These are phyloP conservation scores for Fonsecaea monophora DNA, from an alignment of 2,329 filamentous ascomycete species.

Conservation along the genomic window DNA sequence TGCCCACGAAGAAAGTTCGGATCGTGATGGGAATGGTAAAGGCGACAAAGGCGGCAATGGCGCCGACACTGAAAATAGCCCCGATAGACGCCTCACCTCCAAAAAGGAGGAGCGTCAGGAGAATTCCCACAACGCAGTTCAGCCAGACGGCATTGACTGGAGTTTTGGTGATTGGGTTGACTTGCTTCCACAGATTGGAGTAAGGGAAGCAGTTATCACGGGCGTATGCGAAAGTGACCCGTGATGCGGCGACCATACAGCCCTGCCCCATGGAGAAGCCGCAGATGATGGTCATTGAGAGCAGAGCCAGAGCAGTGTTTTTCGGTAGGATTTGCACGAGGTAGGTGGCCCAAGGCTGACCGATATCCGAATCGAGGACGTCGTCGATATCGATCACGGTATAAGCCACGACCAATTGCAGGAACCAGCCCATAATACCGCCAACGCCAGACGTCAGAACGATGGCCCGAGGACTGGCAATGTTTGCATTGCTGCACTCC, in stretches of 20 bases:
- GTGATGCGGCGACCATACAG: constrained; percentile 70
- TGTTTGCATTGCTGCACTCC: constrained; percentile 74
- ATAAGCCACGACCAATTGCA: constrained; percentile 77
- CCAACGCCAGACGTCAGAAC: constrained; percentile 72
- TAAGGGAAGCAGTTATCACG: constrained; percentile 73
- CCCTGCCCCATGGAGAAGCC: constrained; percentile 76
- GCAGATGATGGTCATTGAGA: constrained; percentile 71
- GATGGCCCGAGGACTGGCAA: constrained; percentile 74
- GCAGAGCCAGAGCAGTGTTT: constrained; percentile 66
- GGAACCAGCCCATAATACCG: constrained; percentile 72
- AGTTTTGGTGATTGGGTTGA: constrained; percentile 67
- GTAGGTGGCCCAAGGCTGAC: constrained; percentile 74
- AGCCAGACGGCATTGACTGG: constrained; percentile 75
- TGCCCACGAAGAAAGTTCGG: constrained; percentile 60
- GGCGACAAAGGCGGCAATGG: constrained; percentile 69
- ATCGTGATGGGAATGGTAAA: constrained; percentile 54
- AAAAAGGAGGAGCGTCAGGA: constrained; percentile 70
- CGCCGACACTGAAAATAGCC: constrained; percentile 73
- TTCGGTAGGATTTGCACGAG: constrained; percentile 69
- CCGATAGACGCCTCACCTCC: constrained; percentile 68
- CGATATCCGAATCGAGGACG: constrained; percentile 66
- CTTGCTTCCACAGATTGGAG: constrained; percentile 63
- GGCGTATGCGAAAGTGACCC: constrained; percentile 75
- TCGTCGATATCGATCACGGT: constrained; percentile 69
- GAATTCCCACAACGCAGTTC: constrained; percentile 65